Evolutionary conservation across 2,329 filamentous ascomycete genomes (phyloP), one percentile per base, ranked within the genome.

Genomic region (Sclerotiophoma versabilis): DNA sequence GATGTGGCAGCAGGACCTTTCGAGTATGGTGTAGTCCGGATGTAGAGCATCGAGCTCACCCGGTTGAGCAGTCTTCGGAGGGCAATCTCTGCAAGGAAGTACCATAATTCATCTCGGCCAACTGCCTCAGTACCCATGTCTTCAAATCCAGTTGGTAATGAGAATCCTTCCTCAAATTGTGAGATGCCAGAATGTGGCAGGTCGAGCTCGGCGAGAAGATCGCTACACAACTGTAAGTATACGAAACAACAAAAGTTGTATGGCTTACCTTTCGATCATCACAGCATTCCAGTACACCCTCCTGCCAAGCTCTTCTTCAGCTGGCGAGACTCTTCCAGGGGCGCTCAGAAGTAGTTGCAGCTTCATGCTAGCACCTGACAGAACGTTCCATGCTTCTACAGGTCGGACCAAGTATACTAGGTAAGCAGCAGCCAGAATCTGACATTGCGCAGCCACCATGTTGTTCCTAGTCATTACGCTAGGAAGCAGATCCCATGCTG

Each of bases 281-380:
- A 93, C 79, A 2, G 90, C 83, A 64, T 95, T 93, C 91, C 91
- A 95, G 76, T 92, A 95, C 12, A 93, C 88, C 42, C 91, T 82
- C 73, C 92, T 89, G 41, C 86, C 86, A 25, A 93, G 75, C 70
- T 93, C 90, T 64, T 86, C 83, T 69, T 91, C 87, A 26, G 87
- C 85, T 4, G 85, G 78, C 1, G 89, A 88, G 0, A 93, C 83
- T 48, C 89, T 83, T 58, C 84, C 87, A 11, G 89, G 88, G 2
- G 87, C 85, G 76, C 89, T 91, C 36, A 93, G 81, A 26, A 93
- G 80, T 19, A 95, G 80, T 69, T 95, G 90, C 37, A 93, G 79
- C 70, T 93, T 95, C 66, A 89, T 91, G 73, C 89, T 92, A 3
- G 90, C 90, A 53, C 87, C 91, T 66, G 88, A 91, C 4, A 95